A percentile compares a stretch with the other conserved stretches of the same genome.
Evolutionary conservation across 2,329 filamentous ascomycete species (phyloP).

Genomic region (Seiridium unicorne): DNA sequence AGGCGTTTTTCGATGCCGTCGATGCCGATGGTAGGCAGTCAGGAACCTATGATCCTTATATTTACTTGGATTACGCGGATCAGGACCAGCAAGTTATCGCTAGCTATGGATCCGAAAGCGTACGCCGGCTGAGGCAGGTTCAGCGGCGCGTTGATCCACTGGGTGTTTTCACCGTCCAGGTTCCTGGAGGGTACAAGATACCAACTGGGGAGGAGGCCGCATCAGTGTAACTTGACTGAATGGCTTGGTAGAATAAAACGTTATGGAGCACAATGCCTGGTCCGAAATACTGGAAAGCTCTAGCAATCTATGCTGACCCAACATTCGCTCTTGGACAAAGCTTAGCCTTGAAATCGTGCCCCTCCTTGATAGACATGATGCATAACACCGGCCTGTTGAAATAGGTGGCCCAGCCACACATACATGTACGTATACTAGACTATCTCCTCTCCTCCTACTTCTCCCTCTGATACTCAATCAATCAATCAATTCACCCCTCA

Average conservation of each 20-base stretch:
- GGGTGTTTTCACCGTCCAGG: neutral
- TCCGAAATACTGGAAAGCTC: no score
- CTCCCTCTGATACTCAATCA: no score
- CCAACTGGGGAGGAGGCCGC: neutral
- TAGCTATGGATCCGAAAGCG: neutral
- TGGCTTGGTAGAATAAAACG: no score
- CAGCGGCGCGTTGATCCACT: neutral
- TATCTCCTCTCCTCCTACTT: no score
- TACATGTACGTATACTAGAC: no score
- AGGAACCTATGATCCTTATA: neutral
- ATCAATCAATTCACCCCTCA: no score
- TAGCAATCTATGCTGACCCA: no score
- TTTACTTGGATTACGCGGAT: neutral
- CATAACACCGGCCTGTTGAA: constrained; percentile 15
- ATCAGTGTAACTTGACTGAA: no score
- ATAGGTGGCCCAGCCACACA: no score
- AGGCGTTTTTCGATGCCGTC: neutral
- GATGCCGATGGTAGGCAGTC: neutral
- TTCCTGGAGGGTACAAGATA: neutral
- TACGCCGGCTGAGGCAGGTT: neutral
- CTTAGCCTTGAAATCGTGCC: constrained; percentile 6
- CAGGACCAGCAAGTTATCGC: neutral
- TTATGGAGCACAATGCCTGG: no score
- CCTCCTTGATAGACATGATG: constrained; percentile 13
- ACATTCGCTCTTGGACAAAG: neutral